Percentiles rank a stretch among this genome's conserved stretches.
Conservation (phyloP, 1,284 basidiomycete genomes). For the Tremellales sp. region DNA sequence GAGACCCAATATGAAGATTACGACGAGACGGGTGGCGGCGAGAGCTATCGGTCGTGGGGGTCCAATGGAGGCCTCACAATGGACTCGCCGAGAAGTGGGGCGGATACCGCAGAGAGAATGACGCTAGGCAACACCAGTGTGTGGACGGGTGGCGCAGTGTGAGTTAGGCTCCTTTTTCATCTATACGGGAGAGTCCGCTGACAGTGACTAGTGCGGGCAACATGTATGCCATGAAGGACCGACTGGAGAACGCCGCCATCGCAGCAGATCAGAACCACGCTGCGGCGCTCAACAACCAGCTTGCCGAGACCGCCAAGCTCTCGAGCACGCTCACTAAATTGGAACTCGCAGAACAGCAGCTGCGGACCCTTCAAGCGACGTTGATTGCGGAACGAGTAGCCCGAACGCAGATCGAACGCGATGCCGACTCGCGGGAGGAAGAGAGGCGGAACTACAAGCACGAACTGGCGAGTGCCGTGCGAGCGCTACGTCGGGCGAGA, state of each 20-base stretch:
- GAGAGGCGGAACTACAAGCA: conserved; percentile 34
- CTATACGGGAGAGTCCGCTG: background rate
- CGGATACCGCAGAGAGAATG: conserved; percentile 22
- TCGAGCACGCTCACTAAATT: conserved; percentile 30
- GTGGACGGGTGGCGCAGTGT: conserved; percentile 24
- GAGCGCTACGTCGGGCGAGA: conserved; percentile 36
- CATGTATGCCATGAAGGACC: conserved; percentile 37
- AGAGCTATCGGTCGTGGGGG: conserved; percentile 14
- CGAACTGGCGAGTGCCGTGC: conserved; percentile 39
- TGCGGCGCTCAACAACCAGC: conserved; percentile 11
- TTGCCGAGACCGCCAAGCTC: conserved; percentile 21
- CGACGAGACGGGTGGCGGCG: conserved; percentile 4
- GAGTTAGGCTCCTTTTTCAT: conserved; percentile 9
- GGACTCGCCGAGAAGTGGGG: conserved; percentile 14
- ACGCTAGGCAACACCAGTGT: conserved; percentile 25
- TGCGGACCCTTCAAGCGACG: conserved; percentile 41
- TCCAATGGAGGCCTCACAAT: conserved; percentile 20
- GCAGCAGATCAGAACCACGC: conserved; percentile 8
- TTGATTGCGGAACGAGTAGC: conserved; percentile 43
- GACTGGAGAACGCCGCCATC: conserved; percentile 19
- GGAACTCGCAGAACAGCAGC: conserved; percentile 29
- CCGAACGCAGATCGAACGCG: conserved; percentile 30
- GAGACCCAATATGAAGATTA: conserved; percentile 2
- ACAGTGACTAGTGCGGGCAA: conserved; percentile 15
- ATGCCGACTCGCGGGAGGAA: conserved; percentile 19